Evolutionary conservation across 306 rosid species (phyloP).

Genomic region (Datisca glomerata): DNA sequence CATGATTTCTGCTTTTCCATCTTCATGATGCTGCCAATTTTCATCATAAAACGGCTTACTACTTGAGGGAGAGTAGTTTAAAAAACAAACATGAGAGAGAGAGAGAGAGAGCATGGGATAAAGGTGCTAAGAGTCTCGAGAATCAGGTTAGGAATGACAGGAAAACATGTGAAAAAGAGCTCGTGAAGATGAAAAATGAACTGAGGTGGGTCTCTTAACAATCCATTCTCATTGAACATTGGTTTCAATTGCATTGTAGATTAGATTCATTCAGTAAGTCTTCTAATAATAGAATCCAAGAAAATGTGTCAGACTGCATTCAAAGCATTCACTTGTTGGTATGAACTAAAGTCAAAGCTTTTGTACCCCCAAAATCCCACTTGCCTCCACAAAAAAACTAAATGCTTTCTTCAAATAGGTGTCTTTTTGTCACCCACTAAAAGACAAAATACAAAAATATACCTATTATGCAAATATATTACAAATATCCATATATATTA

Average conservation of each 20-base stretch:
- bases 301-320: constrained; percentile 33
- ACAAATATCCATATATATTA: too few relatives aligned
- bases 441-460: not conserved
- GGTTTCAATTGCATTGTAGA: too few relatives aligned
- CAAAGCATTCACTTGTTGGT: constrained; percentile 20
- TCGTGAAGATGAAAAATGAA: constrained; percentile 59
- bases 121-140: constrained; percentile 52
- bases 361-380: constrained; percentile 17
- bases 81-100: constrained; percentile 16
- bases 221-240: constrained; percentile 1
- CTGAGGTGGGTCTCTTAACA: constrained; percentile 43
- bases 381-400: constrained; percentile 48
- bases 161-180: constrained; percentile 82
- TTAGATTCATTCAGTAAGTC: too few relatives aligned
- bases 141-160: constrained; percentile 49
- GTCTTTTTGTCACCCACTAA: not conserved
- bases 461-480: too few relatives aligned
- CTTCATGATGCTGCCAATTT: too few relatives aligned
- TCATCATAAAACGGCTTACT: too few relatives aligned
- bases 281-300: constrained; percentile 88
- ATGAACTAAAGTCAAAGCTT: too few relatives aligned
- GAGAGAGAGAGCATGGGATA: constrained; percentile 28
- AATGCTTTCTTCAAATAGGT: constrained; percentile 10
- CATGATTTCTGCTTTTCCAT: too few relatives aligned
- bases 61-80: too few relatives aligned